Conservation (phyloP, 768 basidiomycete species). For the Suillus subaureus region DNA sequence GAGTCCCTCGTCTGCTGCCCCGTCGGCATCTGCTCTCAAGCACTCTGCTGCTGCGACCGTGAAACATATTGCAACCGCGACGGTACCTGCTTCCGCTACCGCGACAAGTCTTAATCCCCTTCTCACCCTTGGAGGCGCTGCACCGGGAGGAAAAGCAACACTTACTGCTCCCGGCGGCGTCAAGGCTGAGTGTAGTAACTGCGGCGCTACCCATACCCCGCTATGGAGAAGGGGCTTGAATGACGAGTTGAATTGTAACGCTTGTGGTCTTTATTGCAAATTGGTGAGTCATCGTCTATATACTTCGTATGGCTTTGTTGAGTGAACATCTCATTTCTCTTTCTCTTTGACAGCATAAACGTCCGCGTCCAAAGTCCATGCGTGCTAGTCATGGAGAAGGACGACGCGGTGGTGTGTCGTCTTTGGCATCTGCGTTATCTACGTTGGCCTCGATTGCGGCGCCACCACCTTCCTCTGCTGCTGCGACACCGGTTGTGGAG, state of each 20-base stretch:
- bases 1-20: background rate
- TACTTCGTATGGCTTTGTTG: constrained; percentile 8
- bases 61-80: constrained; percentile 21
- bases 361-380: constrained; percentile 88
- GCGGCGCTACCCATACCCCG: constrained; percentile 86
- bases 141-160: background rate
- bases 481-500: background rate
- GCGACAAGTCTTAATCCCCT: constrained; percentile 58
- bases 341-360: constrained; percentile 63
- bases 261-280: constrained; percentile 87
- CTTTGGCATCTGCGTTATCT: background rate
- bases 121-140: constrained; percentile 31
- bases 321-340: background rate
- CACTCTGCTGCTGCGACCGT: background rate
- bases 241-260: constrained; percentile 89
- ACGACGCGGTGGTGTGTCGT: constrained; percentile 34
- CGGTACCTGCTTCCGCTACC: constrained; percentile 60
- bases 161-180: constrained; percentile 52
- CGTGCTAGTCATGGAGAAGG: constrained; percentile 75
- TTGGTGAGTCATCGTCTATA: constrained; percentile 49
- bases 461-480: background rate
- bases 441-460: background rate
- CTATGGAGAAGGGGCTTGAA: constrained; percentile 86
- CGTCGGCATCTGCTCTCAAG: background rate
- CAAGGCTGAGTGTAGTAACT: constrained; percentile 88